Evolutionary conservation across 2,329 filamentous ascomycete species (phyloP).

Genomic region (Fusarium heterosporum): DNA sequence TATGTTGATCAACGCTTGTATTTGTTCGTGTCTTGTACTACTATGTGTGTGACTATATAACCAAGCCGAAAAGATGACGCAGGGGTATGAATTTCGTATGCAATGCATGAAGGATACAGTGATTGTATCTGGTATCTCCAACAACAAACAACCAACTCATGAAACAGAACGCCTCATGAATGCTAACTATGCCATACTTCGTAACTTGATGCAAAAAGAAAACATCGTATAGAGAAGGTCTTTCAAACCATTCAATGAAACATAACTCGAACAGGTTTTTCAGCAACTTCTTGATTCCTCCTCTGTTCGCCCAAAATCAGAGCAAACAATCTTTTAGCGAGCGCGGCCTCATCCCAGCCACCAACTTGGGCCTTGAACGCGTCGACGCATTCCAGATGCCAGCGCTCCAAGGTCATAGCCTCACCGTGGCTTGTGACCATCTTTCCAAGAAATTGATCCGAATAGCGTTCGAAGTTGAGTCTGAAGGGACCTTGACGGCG

Average conservation of each 20-base stretch:
- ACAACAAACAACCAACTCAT: constrained; percentile 27
- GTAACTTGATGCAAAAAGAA: constrained; percentile 30
- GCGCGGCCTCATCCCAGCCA: constrained; percentile 61
- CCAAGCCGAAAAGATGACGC: constrained; percentile 8
- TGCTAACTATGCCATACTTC: constrained; percentile 35
- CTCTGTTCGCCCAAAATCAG: constrained; percentile 64
- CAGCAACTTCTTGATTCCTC: constrained; percentile 26
- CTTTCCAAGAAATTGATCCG: constrained; percentile 60
- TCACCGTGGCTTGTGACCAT: constrained; percentile 60
- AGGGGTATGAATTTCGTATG: constrained; percentile 23
- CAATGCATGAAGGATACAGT: constrained; percentile 30
- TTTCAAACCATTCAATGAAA: constrained; percentile 46
- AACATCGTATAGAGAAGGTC: not conserved
- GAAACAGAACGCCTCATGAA: constrained; percentile 42
- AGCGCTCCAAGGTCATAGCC: constrained; percentile 62
- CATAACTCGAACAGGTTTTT: constrained; percentile 43
- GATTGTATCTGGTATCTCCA: constrained; percentile 40
- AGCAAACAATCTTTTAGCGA: constrained; percentile 65
- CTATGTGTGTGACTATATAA: constrained; percentile 14
- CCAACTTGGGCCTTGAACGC: constrained; percentile 62
- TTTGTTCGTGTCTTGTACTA: constrained; percentile 18
- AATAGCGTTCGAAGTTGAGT: constrained; percentile 44
- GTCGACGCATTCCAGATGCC: constrained; percentile 69
- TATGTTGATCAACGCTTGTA: constrained; percentile 34
- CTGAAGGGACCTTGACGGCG: constrained; percentile 57